phyloP scores from a whole-genome alignment of 805 yeast species.

The Metschnikowia reukaufii region DNA sequence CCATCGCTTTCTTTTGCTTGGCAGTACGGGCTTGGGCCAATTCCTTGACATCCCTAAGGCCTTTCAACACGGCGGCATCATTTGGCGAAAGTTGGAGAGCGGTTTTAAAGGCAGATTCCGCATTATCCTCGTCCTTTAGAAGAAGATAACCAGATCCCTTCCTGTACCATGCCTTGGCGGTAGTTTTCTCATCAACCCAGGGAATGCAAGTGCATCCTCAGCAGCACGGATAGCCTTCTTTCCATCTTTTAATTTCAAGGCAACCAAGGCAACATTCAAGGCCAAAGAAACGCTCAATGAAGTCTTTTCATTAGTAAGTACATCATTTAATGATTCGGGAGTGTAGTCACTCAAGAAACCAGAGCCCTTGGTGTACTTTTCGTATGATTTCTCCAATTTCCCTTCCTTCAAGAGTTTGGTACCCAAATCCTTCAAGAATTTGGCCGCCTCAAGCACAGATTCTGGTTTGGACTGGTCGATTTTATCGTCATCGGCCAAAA shows the following conservation, averaged over 20 bases:
- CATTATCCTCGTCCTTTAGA: conserved; percentile 67
- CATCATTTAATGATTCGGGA: conserved; percentile 65
- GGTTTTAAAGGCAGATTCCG: conserved; percentile 60
- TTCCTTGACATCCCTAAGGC: conserved; percentile 58
- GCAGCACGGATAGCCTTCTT: conserved; percentile 59
- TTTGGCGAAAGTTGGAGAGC: conserved; percentile 66
- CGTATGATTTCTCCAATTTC: conserved; percentile 53
- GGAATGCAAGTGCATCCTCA: conserved; percentile 63
- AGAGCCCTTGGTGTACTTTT: conserved; percentile 73
- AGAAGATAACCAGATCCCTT: conserved; percentile 73
- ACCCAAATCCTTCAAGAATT: conserved; percentile 71
- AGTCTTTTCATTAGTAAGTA: conserved; percentile 49
- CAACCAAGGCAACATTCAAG: conserved; percentile 73
- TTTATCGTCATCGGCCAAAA: conserved; percentile 68
- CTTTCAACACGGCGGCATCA: conserved; percentile 70
- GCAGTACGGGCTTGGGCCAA: conserved; percentile 54
- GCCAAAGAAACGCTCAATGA: conserved; percentile 61
- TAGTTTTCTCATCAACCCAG: conserved; percentile 61
- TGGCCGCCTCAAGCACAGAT: conserved; percentile 65
- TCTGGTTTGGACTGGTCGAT: conserved; percentile 61
- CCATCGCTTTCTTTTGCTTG: conserved; percentile 71
- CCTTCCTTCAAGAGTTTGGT: conserved; percentile 71
- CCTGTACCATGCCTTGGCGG: conserved; percentile 84
- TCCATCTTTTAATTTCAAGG: conserved; percentile 60
- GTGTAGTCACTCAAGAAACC: conserved; percentile 68